Evolutionary conservation across 768 basidiomycete genomes (phyloP).

Genomic region (Boletellus ananiceps): DNA sequence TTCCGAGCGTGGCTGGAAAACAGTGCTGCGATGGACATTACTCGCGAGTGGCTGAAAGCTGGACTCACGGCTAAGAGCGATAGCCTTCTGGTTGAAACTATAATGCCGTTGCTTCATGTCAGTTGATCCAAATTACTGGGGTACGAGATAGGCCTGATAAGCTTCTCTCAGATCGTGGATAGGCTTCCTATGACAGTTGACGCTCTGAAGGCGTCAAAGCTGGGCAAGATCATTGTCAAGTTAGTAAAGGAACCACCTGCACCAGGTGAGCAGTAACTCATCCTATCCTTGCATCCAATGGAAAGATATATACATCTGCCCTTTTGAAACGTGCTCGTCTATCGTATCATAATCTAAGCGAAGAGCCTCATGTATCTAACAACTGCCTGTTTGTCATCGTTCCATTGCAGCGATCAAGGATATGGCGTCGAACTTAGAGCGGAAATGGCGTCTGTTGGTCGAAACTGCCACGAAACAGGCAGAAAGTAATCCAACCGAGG

Average conservation of each 20-base stretch:
- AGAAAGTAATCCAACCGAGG: slow-evolving; percentile 50
- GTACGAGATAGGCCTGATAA: slow-evolving; percentile 17
- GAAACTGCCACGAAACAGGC: slow-evolving; percentile 44
- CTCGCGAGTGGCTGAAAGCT: slow-evolving; percentile 78
- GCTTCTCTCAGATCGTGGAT: slow-evolving; percentile 59
- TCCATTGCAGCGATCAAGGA: slow-evolving; percentile 77
- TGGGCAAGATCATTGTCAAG: slow-evolving; percentile 76
- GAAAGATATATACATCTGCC: slow-evolving; percentile 28
- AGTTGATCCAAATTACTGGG: slow-evolving; percentile 33
- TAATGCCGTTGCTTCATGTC: slow-evolving; percentile 86
- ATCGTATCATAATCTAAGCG: slow-evolving; percentile 32
- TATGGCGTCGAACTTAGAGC: slow-evolving; percentile 85
- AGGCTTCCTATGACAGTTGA: slow-evolving; percentile 73
- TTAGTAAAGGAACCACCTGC: slow-evolving; percentile 71
- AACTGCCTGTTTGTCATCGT: slow-evolving; percentile 39
- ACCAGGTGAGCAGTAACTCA: slow-evolving; percentile 61
- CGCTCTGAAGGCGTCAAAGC: slow-evolving; percentile 62
- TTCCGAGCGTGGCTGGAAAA: slow-evolving; percentile 85
- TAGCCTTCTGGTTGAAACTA: slow-evolving; percentile 58
- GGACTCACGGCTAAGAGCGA: slow-evolving; percentile 56
- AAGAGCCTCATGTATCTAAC: slow-evolving; percentile 64
- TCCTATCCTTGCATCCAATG: slow-evolving; percentile 20
- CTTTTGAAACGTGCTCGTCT: slow-evolving; percentile 27
- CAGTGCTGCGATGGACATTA: slow-evolving; percentile 65
- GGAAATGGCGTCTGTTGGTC: slow-evolving; percentile 71